Evolutionary conservation across 129 eudicot species (phyloP).

Genomic region (Silybum marianum): DNA sequence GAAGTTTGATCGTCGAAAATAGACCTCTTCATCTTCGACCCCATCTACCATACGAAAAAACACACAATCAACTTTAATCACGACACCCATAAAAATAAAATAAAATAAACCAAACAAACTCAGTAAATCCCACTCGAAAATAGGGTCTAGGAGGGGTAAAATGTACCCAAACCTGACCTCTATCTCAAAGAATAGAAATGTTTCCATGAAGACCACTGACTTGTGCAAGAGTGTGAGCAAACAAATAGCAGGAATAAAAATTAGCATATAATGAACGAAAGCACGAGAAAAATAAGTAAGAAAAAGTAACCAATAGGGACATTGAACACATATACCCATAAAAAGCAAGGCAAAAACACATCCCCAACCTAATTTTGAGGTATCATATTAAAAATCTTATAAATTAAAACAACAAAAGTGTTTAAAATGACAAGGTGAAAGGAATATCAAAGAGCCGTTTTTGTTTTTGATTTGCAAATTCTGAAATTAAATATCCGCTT

Average conservation of each 20-base stretch:
- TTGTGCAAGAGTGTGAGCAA: not conserved
- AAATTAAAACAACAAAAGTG: no score
- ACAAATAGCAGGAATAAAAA: not conserved
- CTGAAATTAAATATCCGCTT: no score
- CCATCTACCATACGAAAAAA: conserved; percentile 59
- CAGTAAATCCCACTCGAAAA: not conserved
- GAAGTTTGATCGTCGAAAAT: conserved; percentile 94
- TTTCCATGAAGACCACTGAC: not conserved
- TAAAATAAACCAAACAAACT: not conserved
- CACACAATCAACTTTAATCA: not conserved
- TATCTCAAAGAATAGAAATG: not conserved
- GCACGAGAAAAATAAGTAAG: not conserved
- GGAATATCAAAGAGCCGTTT: no score
- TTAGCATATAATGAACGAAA: not conserved
- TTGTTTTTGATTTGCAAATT: no score
- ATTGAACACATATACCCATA: not conserved
- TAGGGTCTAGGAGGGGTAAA: not conserved
- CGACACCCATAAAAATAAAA: not conserved
- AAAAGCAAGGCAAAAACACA: no score
- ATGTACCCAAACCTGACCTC: not conserved
- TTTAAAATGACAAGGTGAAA: no score
- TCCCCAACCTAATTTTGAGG: no score
- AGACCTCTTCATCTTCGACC: conserved; percentile 89
- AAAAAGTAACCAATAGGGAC: not conserved
- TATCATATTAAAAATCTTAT: no score